A percentile compares a stretch with the other conserved stretches of the same genome.
Conservation (phyloP, 2,329 filamentous ascomycete genomes). For the Stachybotrys chartarum region DNA sequence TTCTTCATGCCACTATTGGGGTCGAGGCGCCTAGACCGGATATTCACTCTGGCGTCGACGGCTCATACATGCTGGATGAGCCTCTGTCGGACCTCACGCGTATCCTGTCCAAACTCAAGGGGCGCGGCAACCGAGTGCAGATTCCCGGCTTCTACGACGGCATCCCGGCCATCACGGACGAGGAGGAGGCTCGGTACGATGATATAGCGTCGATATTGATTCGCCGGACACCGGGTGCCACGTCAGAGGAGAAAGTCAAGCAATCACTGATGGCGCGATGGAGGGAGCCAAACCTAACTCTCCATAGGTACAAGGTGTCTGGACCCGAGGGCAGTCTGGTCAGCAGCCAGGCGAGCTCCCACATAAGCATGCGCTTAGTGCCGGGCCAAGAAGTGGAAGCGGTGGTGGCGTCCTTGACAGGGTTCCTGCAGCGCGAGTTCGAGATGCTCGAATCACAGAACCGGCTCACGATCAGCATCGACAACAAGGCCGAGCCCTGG, state of each 20-base stretch:
- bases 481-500: constrained; percentile 94
- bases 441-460: constrained; percentile 72
- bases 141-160: constrained; percentile 86
- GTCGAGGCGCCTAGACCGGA: constrained; percentile 83
- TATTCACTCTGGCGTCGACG: constrained; percentile 93
- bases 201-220: constrained; percentile 76
- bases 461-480: constrained; percentile 71
- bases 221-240: constrained; percentile 56
- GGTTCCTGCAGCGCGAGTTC: constrained; percentile 67
- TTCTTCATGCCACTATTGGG: constrained; percentile 86
- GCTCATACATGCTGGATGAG: constrained; percentile 83
- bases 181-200: constrained; percentile 74
- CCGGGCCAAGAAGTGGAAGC: constrained; percentile 82
- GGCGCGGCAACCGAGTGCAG: constrained; percentile 69
- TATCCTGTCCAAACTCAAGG: constrained; percentile 75
- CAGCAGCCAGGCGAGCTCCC: constrained; percentile 79
- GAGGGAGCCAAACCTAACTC: constrained; percentile 90
- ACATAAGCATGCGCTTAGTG: constrained; percentile 84
- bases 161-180: constrained; percentile 65
- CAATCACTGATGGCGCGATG: constrained; percentile 85
- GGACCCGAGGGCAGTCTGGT: constrained; percentile 90
- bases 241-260: constrained; percentile 63
- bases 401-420: constrained; percentile 61
- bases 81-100: constrained; percentile 85
- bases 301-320: constrained; percentile 88